Conservation (phyloP, 2,329 filamentous ascomycete species). For the Ustilaginoidea virens region DNA sequence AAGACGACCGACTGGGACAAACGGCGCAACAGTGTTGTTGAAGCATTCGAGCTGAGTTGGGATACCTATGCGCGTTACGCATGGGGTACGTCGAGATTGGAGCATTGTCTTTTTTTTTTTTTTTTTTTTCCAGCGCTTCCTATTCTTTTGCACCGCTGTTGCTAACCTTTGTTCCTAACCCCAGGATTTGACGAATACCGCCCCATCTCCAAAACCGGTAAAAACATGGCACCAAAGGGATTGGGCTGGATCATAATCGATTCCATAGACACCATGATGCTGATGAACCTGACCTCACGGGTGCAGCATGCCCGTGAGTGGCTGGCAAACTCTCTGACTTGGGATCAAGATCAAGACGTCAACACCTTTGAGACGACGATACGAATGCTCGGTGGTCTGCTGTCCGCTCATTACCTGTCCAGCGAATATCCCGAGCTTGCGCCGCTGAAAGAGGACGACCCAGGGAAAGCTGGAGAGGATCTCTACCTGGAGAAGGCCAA, state of each 20-base stretch:
- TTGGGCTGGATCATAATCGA: constrained; percentile 98
- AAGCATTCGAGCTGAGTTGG: constrained; percentile 86
- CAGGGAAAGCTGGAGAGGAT: constrained; percentile 64
- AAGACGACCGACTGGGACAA: constrained; percentile 54
- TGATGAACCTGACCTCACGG: constrained; percentile 90
- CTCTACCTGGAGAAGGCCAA: constrained; percentile 92
- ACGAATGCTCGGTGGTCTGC: constrained; percentile 83
- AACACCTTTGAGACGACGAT: constrained; percentile 98
- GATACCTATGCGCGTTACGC: constrained; percentile 83
- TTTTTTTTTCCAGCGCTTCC: no score
- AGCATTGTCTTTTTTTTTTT: no score
- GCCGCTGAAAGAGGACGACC: constrained; percentile 54
- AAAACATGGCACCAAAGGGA: constrained; percentile 74
- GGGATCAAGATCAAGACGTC: constrained; percentile 87
- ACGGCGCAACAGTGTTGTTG: constrained; percentile 66
- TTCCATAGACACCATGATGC: constrained; percentile 86
- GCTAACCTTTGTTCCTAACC: constrained; percentile 7
- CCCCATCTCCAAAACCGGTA: constrained; percentile 63
- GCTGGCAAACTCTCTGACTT: constrained; percentile 67
- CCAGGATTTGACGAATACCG: constrained; percentile 76
- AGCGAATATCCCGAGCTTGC: constrained; percentile 69
- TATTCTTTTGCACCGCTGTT: constrained; percentile 7
- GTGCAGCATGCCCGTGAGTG: constrained; percentile 76
- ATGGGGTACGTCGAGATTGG: constrained; percentile 91
- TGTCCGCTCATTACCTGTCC: constrained; percentile 92